phyloP scores from a whole-genome alignment of 176 grass and related monocot genomes.

The Thinopyrum elongatum region DNA sequence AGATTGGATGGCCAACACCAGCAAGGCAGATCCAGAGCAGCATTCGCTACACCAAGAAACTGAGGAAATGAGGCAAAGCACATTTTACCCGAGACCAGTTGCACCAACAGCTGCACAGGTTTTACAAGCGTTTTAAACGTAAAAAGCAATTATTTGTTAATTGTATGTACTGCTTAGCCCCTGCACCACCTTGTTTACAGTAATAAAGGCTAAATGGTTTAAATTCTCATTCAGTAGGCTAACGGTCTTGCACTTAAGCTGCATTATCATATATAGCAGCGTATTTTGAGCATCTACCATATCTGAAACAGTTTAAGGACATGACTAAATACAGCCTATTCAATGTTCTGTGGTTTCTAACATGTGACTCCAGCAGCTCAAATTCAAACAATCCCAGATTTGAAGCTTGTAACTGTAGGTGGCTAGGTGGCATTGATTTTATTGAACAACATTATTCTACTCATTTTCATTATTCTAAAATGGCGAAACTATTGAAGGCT shows the following conservation, averaged over 20 bases:
- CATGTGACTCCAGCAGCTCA: neutral
- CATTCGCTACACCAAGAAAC: conserved; percentile 73
- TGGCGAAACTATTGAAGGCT: neutral
- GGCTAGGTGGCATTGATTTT: conserved; percentile 22
- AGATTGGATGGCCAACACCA: conserved; percentile 98
- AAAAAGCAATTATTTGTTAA: neutral
- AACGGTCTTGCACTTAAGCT: neutral
- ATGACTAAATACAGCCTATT: neutral
- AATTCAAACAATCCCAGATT: neutral
- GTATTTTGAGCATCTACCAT: neutral
- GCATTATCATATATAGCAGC: neutral
- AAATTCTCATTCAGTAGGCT: neutral
- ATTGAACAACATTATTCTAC: conserved; percentile 16
- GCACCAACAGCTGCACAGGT: conserved; percentile 97
- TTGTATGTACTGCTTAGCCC: conserved; percentile 16
- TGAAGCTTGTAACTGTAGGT: conserved; percentile 33
- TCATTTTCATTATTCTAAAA: neutral
- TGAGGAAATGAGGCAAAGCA: conserved; percentile 71
- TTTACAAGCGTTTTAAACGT: conserved; percentile 16
- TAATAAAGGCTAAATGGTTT: conserved; percentile 12
- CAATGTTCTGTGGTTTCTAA: conserved; percentile 12
- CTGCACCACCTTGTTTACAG: neutral
- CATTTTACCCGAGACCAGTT: conserved; percentile 93
- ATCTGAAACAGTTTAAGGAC: conserved; percentile 7
- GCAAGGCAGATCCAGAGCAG: conserved; percentile 73